Base-by-base conservation (phyloP, 2,329 filamentous ascomycete species). In the Aureobasidium sp. region DNA sequence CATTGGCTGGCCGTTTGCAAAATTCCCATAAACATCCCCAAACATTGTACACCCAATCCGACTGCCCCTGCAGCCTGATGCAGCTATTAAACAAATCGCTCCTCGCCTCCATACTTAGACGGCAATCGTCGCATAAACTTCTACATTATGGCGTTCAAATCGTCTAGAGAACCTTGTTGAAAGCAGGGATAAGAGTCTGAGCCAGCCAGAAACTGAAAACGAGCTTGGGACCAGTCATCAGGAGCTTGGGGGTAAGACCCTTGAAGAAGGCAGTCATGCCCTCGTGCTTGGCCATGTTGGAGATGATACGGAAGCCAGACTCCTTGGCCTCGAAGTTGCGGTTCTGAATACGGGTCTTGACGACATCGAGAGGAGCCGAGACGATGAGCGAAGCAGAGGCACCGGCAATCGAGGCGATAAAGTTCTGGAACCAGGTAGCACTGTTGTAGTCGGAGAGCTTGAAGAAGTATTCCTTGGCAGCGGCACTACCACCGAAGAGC, bases 131-230 rank as follows among this genome's bases (percentile, higher is more conserved):
- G 29, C 47, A 27, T 51, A 34, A 54, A 57, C 53, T 25, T 29
- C 45, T 45, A 42, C 51, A 54, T 50, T n/a, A 44, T 60, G 37
- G 58, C 36, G 36, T 45, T 16, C 44, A 44, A n/a, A 34, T 48
- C 51, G 29, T 54, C 21, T 81, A 85, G 74, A 85, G 77, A 63
- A 86, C 73, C 75, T 85, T 85, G 71, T 85, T 90, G 76, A 97
- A 97, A 42, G 91, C 88, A 57, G 94, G 94, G 73, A 99, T 99
- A 70, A 99, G 81, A 34, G 94, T 97, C 82, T 99, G 94, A 62
- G 94, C 94, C 73, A 99, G 85, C 94, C 94, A 99, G 86, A 99
- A 99, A 64, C 92, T 97, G 82, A 99, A 99, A 65, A 97, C 94
- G 64, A 99, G 84, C 84, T 99, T 99, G 66, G 94, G 94, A 29